Evolutionary conservation across 1,284 basidiomycete genomes (phyloP), one percentile per base, ranked within the genome.

Genomic region (Rhodotorula sp.): DNA sequence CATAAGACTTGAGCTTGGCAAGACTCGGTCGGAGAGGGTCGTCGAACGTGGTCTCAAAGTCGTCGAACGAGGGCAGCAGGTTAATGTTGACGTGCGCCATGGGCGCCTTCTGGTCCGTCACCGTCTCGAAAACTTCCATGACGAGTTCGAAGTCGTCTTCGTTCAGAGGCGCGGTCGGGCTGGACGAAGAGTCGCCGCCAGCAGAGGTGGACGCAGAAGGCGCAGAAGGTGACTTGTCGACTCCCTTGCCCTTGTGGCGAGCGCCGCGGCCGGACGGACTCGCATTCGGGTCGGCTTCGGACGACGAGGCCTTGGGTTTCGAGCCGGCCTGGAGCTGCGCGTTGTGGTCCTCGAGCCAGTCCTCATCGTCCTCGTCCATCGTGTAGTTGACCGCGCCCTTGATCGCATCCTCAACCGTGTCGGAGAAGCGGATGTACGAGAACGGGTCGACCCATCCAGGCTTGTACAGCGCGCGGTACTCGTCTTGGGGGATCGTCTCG

Each of bases 341-440:
- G 57, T 98, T 98, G 79, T 92, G 92, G 80, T 88, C 89, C 72
- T 90, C 88, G 50, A 99, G 86, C 94, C 95, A 99, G 67, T 90
- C 89, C 76, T 90, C 87, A 81, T 99, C 96, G 50, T 92, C 89
- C 80, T 99, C 96, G 78, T 99, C 96, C 89, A 98, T 90, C 76
- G 88, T 91, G 80, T 99, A 98, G 8, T 88, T 86, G 78, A 89
- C 91, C 65, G 79, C 70, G 75, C 79, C 79, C 1, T 87, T 88
- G 75, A 84, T 81, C 40, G 85, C 82, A 76, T 97, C 93, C 78
- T 99, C 96, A 72, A 91, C 88, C 4, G 91, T 93, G 76, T 92
- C 87, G 15, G 92, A 94, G 59, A 88, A 91, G 70, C 88, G 87
- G 69, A 96, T 85, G 80, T 92, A 95, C 0, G 89, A 87, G 53